A percentile compares a stretch with the other conserved stretches of the same genome.
Conservation (phyloP, 2,329 filamentous ascomycete species). For the Cladophialophora chaetospira region DNA sequence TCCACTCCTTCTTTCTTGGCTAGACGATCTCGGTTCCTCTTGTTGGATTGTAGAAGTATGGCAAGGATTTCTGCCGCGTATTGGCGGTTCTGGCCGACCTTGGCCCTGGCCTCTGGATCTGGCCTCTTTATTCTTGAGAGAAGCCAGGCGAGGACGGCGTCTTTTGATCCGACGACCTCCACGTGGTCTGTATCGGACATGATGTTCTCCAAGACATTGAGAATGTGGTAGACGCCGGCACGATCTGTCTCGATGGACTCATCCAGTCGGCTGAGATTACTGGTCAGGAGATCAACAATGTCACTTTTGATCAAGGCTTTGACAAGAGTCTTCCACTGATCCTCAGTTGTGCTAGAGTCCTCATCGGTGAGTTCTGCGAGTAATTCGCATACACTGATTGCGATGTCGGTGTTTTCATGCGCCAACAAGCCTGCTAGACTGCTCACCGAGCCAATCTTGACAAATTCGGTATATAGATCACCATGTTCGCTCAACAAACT, state of each 20-base stretch:
- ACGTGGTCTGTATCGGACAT: slow-evolving; percentile 71
- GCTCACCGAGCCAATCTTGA: slow-evolving; percentile 69
- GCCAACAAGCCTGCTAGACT: slow-evolving; percentile 80
- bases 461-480: slow-evolving; percentile 78
- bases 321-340: slow-evolving; percentile 78
- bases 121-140: slow-evolving; percentile 69
- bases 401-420: slow-evolving; percentile 96
- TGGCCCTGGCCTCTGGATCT: slow-evolving; percentile 54
- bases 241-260: slow-evolving; percentile 72
- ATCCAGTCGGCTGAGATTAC: slow-evolving; percentile 77
- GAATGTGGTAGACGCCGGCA: slow-evolving; percentile 80
- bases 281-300: slow-evolving; percentile 71
- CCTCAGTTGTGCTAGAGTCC: slow-evolving; percentile 77
- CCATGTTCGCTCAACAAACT: slow-evolving; percentile 86
- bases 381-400: slow-evolving; percentile 86
- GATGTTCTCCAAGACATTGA: slow-evolving; percentile 82
- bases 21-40: slow-evolving; percentile 25
- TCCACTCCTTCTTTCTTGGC: slow-evolving; percentile 70
- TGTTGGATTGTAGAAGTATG: slow-evolving; percentile 69
- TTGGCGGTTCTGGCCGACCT: slow-evolving; percentile 86
- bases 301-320: slow-evolving; percentile 67
- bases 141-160: slow-evolving; percentile 73
- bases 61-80: slow-evolving; percentile 91
- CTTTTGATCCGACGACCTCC: slow-evolving; percentile 66
- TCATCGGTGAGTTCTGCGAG: slow-evolving; percentile 91